Percentiles rank a stretch among this genome's conserved stretches.
phyloP scores from a whole-genome alignment of 2,329 filamentous ascomycete species.

The Whalleya microplaca region DNA sequence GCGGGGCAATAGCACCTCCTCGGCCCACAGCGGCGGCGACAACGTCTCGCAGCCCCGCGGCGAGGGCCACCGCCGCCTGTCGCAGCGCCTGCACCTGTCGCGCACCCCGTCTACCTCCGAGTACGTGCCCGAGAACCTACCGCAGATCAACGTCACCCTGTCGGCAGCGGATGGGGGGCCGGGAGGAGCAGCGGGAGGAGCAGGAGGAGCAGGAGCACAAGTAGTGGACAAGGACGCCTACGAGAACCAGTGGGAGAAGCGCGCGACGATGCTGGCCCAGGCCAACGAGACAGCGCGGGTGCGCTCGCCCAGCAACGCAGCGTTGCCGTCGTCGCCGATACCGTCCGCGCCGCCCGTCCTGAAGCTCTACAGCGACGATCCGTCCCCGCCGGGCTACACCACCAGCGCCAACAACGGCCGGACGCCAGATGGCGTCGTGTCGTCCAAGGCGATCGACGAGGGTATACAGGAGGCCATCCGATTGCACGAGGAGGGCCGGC shows the following conservation, averaged over 20 bases:
- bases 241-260: slow-evolving; percentile 87
- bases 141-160: slow-evolving; percentile 63
- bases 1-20: slow-evolving; percentile 53
- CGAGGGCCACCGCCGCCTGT: slow-evolving; percentile 55
- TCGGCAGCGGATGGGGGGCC: slow-evolving; percentile 39
- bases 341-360: slow-evolving; percentile 35
- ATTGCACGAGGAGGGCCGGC: slow-evolving; percentile 82
- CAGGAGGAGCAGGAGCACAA: slow-evolving; percentile 1
- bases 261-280: slow-evolving; percentile 84
- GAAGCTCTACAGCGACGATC: slow-evolving; percentile 30
- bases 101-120: slow-evolving; percentile 63
- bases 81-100: slow-evolving; percentile 70
- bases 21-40: slow-evolving; percentile 43
- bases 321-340: slow-evolving; percentile 38
- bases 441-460: slow-evolving; percentile 59
- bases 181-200: neutral
- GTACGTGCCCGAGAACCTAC: slow-evolving; percentile 79
- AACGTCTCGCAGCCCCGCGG: too few relatives aligned
- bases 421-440: slow-evolving; percentile 41
- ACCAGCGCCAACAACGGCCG: too few relatives aligned
- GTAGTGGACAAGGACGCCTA: slow-evolving; percentile 42
- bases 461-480: slow-evolving; percentile 96
- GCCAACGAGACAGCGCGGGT: slow-evolving; percentile 56
- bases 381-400: slow-evolving; percentile 20
- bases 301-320: slow-evolving; percentile 31